Conservation (phyloP, 768 basidiomycete species). For the Calocybe indica region DNA sequence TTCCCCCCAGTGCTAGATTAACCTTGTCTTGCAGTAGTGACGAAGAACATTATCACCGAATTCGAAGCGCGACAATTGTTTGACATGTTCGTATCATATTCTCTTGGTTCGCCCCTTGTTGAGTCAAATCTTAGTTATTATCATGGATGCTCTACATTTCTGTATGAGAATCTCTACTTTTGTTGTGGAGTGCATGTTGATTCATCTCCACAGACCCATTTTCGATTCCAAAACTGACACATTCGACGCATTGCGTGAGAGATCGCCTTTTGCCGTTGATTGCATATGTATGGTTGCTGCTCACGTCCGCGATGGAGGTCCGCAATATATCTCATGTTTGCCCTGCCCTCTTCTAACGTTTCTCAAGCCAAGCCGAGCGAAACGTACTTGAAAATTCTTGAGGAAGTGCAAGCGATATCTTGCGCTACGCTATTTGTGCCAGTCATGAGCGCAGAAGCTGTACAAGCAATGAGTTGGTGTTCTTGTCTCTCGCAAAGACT, state of each 20-base stretch:
- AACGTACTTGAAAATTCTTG: conserved; percentile 61
- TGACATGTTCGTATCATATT: conserved; percentile 53
- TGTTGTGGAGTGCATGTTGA: conserved; percentile 10
- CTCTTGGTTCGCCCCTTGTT: conserved; percentile 3
- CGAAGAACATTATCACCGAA: conserved; percentile 76
- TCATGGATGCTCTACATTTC: conserved; percentile 86
- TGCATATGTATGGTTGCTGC: conserved; percentile 93
- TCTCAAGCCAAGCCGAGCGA: conserved; percentile 66
- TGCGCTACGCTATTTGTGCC: conserved; percentile 85
- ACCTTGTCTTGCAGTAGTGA: conserved; percentile 53
- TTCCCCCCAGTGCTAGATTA: conserved; percentile 5
- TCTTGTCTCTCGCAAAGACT: not conserved
- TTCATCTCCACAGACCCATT: conserved; percentile 48
- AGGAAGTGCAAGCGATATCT: conserved; percentile 83
- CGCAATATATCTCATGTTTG: conserved; percentile 36
- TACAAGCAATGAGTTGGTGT: conserved; percentile 87
- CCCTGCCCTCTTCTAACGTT: conserved; percentile 4
- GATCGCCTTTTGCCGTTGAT: conserved; percentile 91
- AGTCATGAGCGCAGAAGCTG: conserved; percentile 78
- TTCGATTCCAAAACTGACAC: conserved; percentile 83
- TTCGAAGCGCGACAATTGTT: conserved; percentile 83
- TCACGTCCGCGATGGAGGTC: conserved; percentile 82
- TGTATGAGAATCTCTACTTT: conserved; percentile 24
- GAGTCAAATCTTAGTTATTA: conserved; percentile 59
- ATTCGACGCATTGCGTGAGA: conserved; percentile 77